phyloP scores from a whole-genome alignment of 805 yeast species.

The Metschnikowia picachoensis region DNA sequence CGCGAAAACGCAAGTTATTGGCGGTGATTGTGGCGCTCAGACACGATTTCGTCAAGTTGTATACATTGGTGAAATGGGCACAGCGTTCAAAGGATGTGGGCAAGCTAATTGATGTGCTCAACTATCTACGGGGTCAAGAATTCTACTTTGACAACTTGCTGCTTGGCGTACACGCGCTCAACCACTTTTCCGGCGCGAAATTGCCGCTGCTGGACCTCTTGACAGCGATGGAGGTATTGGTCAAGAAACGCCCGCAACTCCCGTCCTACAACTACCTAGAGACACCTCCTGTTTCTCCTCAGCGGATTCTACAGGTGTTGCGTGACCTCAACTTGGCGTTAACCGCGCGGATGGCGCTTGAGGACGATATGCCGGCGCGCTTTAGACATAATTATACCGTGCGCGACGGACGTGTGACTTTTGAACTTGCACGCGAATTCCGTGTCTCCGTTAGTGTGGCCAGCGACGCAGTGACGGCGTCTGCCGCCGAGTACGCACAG shows the following conservation, averaged over 20 bases:
- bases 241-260: slow-evolving; percentile 70
- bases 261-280: slow-evolving; percentile 60
- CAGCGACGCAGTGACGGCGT: slow-evolving; percentile 46
- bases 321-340: slow-evolving; percentile 67
- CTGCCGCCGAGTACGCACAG: slow-evolving; percentile 39
- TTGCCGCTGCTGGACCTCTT: slow-evolving; percentile 86
- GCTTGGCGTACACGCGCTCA: slow-evolving; percentile 64
- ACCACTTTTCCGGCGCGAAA: slow-evolving; percentile 81
- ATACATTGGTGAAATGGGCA: slow-evolving; percentile 89
- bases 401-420: slow-evolving; percentile 71
- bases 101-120: slow-evolving; percentile 76
- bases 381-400: slow-evolving; percentile 58
- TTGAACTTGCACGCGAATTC: slow-evolving; percentile 60
- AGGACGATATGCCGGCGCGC: slow-evolving; percentile 58
- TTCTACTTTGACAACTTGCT: slow-evolving; percentile 57
- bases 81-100: slow-evolving; percentile 67
- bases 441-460: slow-evolving; percentile 66
- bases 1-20: slow-evolving; percentile 65
- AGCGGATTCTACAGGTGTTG: slow-evolving; percentile 56
- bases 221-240: slow-evolving; percentile 82
- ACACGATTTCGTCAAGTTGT: slow-evolving; percentile 78
- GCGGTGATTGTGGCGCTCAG: slow-evolving; percentile 67
- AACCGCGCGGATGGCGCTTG: slow-evolving; percentile 69
- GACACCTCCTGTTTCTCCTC: slow-evolving; percentile 46
- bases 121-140: slow-evolving; percentile 82